Percentiles rank a stretch among this genome's conserved stretches.
Evolutionary conservation across 192 early-diverging fungal species (phyloP).

Genomic region (Lobosporangium transversale): DNA sequence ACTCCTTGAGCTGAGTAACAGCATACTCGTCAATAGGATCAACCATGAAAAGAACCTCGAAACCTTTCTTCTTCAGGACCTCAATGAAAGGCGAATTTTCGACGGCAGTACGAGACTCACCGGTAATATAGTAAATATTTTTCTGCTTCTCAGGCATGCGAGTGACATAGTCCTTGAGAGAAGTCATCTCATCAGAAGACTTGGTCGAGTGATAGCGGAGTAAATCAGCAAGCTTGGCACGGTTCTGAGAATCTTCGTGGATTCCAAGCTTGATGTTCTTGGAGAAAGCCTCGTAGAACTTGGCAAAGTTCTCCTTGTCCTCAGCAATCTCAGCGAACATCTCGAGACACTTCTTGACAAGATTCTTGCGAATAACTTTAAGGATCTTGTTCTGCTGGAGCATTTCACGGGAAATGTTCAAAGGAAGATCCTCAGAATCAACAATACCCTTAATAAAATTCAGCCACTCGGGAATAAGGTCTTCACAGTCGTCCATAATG

Average conservation of each 20-base stretch:
- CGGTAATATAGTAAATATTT: slow-evolving; percentile 99
- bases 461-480: slow-evolving; percentile 99
- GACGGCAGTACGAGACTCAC: slow-evolving; percentile 91
- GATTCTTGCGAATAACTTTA: slow-evolving; percentile 99
- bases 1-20: slow-evolving; percentile 99
- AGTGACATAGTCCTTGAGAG: slow-evolving; percentile 99
- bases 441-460: slow-evolving; percentile 99
- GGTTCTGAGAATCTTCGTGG: slow-evolving; percentile 98
- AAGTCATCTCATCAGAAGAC: slow-evolving; percentile 97
- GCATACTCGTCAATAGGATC: slow-evolving; percentile 99
- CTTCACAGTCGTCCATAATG: slow-evolving; percentile 99
- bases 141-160: slow-evolving; percentile 99
- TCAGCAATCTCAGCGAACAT: slow-evolving; percentile 97
- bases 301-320: slow-evolving; percentile 98
- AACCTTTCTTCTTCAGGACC: slow-evolving; percentile 98
- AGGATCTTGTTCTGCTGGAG: slow-evolving; percentile 99
- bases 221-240: slow-evolving; percentile 95
- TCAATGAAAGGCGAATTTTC: slow-evolving; percentile 99
- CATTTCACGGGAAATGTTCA: slow-evolving; percentile 99
- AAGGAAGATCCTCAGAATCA: slow-evolving; percentile 99
- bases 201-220: slow-evolving; percentile 99
- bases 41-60: slow-evolving; percentile 98
- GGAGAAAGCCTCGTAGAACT: slow-evolving; percentile 99
- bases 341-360: slow-evolving; percentile 99
- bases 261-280: slow-evolving; percentile 99